Base-by-base conservation (phyloP, 768 basidiomycete genomes). In the Suillus weaverae region DNA sequence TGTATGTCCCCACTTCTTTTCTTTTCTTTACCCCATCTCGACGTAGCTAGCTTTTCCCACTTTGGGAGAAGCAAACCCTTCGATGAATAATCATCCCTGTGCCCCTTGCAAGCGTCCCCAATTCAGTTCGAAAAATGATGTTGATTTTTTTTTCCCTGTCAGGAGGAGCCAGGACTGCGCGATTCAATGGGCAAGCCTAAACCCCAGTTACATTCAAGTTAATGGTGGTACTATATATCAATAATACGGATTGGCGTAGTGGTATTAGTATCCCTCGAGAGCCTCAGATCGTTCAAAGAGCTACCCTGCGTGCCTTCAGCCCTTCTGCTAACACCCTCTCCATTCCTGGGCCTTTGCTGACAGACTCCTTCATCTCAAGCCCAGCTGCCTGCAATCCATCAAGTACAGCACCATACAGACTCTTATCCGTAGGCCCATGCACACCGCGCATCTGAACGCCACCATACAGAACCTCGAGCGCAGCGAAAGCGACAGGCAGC, bases 401-500 rank as follows among this genome's bases (percentile, higher is more conserved):
- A 75, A 97, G 76, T 18, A 95, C 85, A 0, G 85, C 83, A 26
- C 69, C 73, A 77, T 88, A 94, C 30, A 97, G 78, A 35, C 80
- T 83, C 66, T 76, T 73, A 44, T 86, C 83, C 38, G 81, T 81
- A 0, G 95, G 95, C 11, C 89, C 89, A 36, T 76, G 80, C 4
- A 94, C 94, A 20, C 94, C 94, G 39, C 87, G 74, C 38, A 77
- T 77, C 1, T 67, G 61, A 76, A 74, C 77, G 62, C 79, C 77
- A 1, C 90, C 91, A 71, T 93, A 89, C 44, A 92, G 75, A 6
- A 95, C 81, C 39, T 81, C 80, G 69, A 91, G 73, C 2, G 94
- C 87, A 1, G 94, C 94, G 70, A 95, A 86, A 1, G 92, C 95
- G 8, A 96, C 86, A 0, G 95, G 95, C 53, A 95, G 76, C 5